Evolutionary conservation across 2,329 filamentous ascomycete genomes (phyloP), one percentile per base, ranked within the genome.

Genomic region (Ophiostoma sp.): DNA sequence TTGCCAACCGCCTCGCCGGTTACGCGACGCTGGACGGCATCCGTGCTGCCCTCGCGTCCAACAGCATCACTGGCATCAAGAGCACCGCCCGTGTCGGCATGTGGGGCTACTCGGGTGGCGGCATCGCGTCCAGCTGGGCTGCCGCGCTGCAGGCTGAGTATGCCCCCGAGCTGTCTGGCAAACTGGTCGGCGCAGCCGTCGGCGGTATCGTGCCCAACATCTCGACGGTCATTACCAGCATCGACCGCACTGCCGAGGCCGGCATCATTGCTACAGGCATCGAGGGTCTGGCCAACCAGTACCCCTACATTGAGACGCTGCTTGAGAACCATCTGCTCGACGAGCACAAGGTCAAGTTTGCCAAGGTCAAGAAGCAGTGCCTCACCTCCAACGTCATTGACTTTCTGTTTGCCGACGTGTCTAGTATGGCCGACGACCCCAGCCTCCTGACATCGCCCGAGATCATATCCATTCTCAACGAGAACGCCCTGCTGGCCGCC

Each of bases 31-130:
- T 69, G 5, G 68, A 69, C 52, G 65, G 68, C 40, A 67, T 67
- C 41, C 45, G 60, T 8, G 65, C 68, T 0, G 65, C 65, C 0
- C 44, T 69, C 41, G 18, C 38, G 40, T 64, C 65, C 9, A 44
- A 42, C 3, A 80, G 18, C n/a, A 27, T 66, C 6, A 68, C 69
- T 1, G 69, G 69, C 62, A 66, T 70, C 62, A n/a, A 36, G 12
- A 14, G 71, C 9, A 72, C 75, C 7, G 76, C 81, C 0, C 75
- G 71, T 2, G 74, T 81, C 49, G 77, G 78, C 3, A 74, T 85
- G 67, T 85, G 82, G 82, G 83, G 83, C 4, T 84, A 84, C 72
- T 83, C 80, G 5, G 82, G 83, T 5, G 83, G 82, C 16, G 77
- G 78, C 16, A 69, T 84, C 49, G 80, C 81, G 1, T 79, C 75